A percentile compares a stretch with the other conserved stretches of the same genome.
Evolutionary conservation across 257 asterid genomes (phyloP).

Genomic region (Solanum commersonii): DNA sequence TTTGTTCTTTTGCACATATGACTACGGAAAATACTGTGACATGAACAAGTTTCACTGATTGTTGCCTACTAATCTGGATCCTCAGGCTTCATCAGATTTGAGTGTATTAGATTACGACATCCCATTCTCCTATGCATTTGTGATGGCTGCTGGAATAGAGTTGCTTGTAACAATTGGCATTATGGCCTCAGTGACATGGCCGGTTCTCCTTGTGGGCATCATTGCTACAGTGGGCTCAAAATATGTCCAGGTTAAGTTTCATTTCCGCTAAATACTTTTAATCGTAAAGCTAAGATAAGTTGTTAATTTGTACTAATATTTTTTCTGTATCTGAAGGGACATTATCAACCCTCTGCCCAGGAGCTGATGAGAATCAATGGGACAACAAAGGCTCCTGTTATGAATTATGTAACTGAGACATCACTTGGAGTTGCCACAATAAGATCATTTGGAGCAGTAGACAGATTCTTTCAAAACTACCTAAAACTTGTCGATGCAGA

Average conservation of each 20-base stretch:
- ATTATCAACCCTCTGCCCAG: conserved; percentile 65
- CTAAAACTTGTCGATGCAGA: conserved; percentile 49
- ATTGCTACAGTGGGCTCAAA: conserved; percentile 44
- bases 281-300: not conserved
- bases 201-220: conserved; percentile 64
- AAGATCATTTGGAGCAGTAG: conserved; percentile 47
- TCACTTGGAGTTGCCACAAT: conserved; percentile 64
- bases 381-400: conserved; percentile 72
- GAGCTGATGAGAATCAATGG: conserved; percentile 83
- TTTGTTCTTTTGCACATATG: not conserved
- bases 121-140: conserved; percentile 36
- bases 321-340: conserved; percentile 28
- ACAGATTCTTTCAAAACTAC: conserved; percentile 49
- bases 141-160: conserved; percentile 31
- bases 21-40: not conserved
- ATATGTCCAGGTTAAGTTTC: conserved; percentile 52
- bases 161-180: conserved; percentile 36
- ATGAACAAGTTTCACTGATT: not conserved
- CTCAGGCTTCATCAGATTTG: conserved; percentile 72
- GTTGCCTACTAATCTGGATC: not conserved
- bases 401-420: conserved; percentile 73
- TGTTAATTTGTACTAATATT: not conserved
- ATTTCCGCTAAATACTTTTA: not conserved
- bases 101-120: conserved; percentile 62
- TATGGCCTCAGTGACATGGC: conserved; percentile 74